phyloP scores from a whole-genome alignment of 768 basidiomycete genomes.

The Vararia minispora region DNA sequence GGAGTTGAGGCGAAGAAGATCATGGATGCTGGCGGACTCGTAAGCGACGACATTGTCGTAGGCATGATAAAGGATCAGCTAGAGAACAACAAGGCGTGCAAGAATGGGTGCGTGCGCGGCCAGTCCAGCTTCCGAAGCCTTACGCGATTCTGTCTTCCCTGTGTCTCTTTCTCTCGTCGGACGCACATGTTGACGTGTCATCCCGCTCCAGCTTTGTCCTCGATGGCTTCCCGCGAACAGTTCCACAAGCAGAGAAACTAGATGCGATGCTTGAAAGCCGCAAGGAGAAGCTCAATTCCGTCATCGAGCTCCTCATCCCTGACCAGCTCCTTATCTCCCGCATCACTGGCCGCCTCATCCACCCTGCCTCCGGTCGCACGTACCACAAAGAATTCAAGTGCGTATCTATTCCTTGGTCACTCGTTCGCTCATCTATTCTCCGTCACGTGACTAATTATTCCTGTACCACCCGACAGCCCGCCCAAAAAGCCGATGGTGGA shows the following conservation, averaged over 20 bases:
- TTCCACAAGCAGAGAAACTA: conserved; percentile 92
- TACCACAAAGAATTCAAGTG: conserved; percentile 96
- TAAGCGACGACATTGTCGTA: conserved; percentile 94
- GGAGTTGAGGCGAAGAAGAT: conserved; percentile 93
- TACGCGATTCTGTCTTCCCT: neutral
- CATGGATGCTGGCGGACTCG: conserved; percentile 94
- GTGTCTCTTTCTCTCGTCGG: neutral
- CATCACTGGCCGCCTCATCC: conserved; percentile 93
- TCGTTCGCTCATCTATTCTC: neutral
- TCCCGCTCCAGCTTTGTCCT: conserved; percentile 70
- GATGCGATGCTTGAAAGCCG: conserved; percentile 78
- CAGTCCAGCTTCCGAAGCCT: too few species aligned
- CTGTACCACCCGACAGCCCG: conserved; percentile 43
- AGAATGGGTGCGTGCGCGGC: conserved; percentile 71
- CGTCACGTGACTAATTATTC: neutral
- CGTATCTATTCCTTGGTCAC: conserved; percentile 22
- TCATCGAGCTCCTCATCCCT: conserved; percentile 83
- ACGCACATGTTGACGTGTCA: neutral
- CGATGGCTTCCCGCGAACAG: conserved; percentile 98
- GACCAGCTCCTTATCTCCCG: conserved; percentile 95
- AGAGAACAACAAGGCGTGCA: conserved; percentile 84
- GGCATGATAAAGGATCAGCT: conserved; percentile 96
- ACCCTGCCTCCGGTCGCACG: conserved; percentile 78
- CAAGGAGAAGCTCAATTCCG: conserved; percentile 86
- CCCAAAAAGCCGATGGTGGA: conserved; percentile 94